Evolutionary conservation across 768 basidiomycete species (phyloP).

Genomic region (Mycena rosella): DNA sequence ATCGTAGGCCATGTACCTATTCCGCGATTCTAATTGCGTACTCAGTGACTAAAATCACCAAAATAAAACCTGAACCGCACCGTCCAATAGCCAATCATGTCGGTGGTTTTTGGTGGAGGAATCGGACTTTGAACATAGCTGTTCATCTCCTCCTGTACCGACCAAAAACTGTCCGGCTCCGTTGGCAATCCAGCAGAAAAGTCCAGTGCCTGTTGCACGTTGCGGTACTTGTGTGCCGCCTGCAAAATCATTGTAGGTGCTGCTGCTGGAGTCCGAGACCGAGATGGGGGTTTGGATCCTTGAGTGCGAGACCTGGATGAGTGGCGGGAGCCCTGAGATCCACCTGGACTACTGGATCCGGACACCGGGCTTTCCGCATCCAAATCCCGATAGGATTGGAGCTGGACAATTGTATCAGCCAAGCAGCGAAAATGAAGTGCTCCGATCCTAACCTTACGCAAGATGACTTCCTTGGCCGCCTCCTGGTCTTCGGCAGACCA

Average conservation of each 20-base stretch:
- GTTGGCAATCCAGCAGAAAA: constrained; percentile 20
- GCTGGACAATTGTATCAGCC: constrained; percentile 19
- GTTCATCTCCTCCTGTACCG: constrained; percentile 17
- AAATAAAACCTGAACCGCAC: constrained; percentile 14
- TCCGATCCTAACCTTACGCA: constrained; percentile 17
- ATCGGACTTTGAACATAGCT: constrained; percentile 18
- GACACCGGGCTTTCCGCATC: constrained; percentile 19
- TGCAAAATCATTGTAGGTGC: constrained; percentile 22
- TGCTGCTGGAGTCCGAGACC: constrained; percentile 19
- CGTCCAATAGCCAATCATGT: too few relatives aligned
- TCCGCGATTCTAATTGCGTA: constrained; percentile 10
- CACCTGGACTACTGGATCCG: constrained; percentile 15
- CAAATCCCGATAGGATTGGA: constrained; percentile 16
- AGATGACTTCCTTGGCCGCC: constrained; percentile 12
- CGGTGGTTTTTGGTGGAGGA: too few relatives aligned
- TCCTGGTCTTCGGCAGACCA: constrained; percentile 17
- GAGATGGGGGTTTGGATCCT: constrained; percentile 15
- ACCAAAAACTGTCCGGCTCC: constrained; percentile 16
- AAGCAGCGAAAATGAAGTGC: constrained; percentile 17
- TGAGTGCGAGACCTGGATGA: constrained; percentile 19
- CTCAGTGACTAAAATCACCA: constrained; percentile 6
- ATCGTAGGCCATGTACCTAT: constrained; percentile 8
- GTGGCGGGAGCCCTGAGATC: constrained; percentile 17
- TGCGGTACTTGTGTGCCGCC: constrained; percentile 20
- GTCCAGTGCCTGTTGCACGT: constrained; percentile 18